Conservation (phyloP, 179 eudicot species). For the Spinacia oleracea region DNA sequence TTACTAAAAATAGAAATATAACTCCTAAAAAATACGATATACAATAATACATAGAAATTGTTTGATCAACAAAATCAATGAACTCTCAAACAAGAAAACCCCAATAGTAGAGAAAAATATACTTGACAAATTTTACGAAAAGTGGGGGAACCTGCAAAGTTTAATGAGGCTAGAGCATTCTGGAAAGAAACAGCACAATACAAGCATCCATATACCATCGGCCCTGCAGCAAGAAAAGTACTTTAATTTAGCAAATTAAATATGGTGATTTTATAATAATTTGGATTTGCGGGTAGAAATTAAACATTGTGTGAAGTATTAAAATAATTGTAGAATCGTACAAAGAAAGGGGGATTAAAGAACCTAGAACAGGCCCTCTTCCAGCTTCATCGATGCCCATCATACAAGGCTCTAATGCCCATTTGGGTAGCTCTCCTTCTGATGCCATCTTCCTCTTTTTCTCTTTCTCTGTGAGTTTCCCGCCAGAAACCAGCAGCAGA, state of each 20-base stretch:
- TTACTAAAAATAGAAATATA: no score
- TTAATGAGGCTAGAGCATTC: conserved; percentile 65
- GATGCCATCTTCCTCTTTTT: conserved; percentile 43
- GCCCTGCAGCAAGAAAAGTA: conserved; percentile 48
- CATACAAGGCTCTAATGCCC: conserved; percentile 84
- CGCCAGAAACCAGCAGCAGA: background rate
- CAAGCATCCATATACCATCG: conserved; percentile 97
- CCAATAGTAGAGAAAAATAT: background rate
- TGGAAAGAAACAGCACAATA: conserved; percentile 82
- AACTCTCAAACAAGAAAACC: background rate
- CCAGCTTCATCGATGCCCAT: conserved; percentile 99
- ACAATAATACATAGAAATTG: no score
- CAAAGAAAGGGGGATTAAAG: background rate
- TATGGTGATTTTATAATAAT: background rate
- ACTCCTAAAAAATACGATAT: no score
- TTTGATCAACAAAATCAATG: background rate
- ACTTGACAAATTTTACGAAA: background rate
- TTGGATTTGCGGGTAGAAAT: background rate
- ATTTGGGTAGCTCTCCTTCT: conserved; percentile 45
- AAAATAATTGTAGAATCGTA: background rate
- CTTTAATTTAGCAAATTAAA: background rate
- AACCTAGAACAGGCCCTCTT: conserved; percentile 97
- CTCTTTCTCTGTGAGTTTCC: conserved; percentile 16
- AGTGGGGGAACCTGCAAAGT: conserved; percentile 65
- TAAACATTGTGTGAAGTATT: background rate